Evolutionary conservation across 805 yeast species (phyloP).

Genomic region (Dipodascopsis uninucleata): DNA sequence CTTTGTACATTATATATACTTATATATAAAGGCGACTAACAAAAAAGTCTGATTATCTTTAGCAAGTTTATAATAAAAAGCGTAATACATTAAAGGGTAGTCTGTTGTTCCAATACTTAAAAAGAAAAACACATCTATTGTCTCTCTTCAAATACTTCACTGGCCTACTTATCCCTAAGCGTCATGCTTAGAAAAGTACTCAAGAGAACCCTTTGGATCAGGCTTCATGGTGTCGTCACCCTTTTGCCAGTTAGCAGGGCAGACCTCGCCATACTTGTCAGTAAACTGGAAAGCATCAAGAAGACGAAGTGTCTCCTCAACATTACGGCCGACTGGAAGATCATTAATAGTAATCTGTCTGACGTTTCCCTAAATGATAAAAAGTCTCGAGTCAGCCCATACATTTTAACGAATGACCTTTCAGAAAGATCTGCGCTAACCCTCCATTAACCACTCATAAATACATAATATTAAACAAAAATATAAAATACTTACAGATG

Average conservation of each 20-base stretch:
- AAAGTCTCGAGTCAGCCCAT: no score
- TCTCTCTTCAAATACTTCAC: no score
- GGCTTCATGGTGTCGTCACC: conserved; percentile 92
- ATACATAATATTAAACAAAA: background rate
- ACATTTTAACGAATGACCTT: no score
- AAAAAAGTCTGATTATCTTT: no score
- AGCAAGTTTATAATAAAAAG: no score
- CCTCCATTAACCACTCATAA: no score
- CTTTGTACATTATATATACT: no score
- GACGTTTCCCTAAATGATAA: conserved; percentile 61
- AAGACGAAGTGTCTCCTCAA: conserved; percentile 95
- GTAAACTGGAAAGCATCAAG: conserved; percentile 99
- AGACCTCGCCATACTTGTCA: conserved; percentile 98
- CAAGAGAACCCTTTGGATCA: conserved; percentile 71
- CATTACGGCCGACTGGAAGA: conserved; percentile 98
- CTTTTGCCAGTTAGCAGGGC: conserved; percentile 99
- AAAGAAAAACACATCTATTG: no score
- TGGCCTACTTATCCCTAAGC: background rate
- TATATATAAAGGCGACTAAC: no score
- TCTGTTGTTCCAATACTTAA: no score
- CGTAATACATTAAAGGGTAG: no score
- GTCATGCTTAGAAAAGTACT: conserved; percentile 50
- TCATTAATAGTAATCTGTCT: conserved; percentile 98
- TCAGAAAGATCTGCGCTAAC: no score
- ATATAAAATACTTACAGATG: conserved; percentile 43